Base-by-base conservation (phyloP, 495 filamentous ascomycete species). In the Chaetomidium leptoderma region DNA sequence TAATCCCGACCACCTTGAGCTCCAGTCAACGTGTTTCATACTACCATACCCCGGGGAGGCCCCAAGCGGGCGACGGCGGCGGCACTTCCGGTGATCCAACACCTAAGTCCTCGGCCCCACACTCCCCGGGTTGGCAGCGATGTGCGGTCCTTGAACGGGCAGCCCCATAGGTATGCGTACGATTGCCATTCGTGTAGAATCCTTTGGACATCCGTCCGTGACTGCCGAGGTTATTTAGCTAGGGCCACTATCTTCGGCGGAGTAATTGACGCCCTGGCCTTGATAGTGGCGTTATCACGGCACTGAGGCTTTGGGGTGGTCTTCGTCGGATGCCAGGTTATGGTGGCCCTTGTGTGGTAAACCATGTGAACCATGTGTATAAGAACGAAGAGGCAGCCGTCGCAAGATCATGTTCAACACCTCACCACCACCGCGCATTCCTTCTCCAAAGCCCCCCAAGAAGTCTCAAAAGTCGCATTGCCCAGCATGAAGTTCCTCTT, bases 151-250 rank as follows among this genome's bases (percentile, higher is more conserved):
- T 19, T 14, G 9, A 48, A 33, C 2, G 6, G 45, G 11, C 45
- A 16, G 4, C 27, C 29, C 45, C 29, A 24, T 24, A 45, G 29
- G 6, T 27, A 27, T 27, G 43, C 27, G 29, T 17, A 24, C n/a
- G 27, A 21, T 7, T 45, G 23, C 45, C 29, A 49, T 49, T 49
- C 46, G 46, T 49, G 46, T 49, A 49, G 46, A 35, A 49, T 49
- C 35, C n/a, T 49, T 49, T 19, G 14, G 29, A 21, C 30, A 13
- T 21, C 35, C 10, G 11, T 49, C 29, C 29, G n/a, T 19, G 45
- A 33, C 46, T 16, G 42, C 27, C 8, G n/a, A 35, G 2, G 29
- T 23, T 24, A 13, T 6, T 7, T 29, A 26, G 42, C 1, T 27
- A 26, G 2, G 14, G 42, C 14, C n/a, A n/a, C 16, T 13, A 26